Base-by-base conservation (phyloP, 2,329 filamentous ascomycete genomes). In the Trichoderma gracile region DNA sequence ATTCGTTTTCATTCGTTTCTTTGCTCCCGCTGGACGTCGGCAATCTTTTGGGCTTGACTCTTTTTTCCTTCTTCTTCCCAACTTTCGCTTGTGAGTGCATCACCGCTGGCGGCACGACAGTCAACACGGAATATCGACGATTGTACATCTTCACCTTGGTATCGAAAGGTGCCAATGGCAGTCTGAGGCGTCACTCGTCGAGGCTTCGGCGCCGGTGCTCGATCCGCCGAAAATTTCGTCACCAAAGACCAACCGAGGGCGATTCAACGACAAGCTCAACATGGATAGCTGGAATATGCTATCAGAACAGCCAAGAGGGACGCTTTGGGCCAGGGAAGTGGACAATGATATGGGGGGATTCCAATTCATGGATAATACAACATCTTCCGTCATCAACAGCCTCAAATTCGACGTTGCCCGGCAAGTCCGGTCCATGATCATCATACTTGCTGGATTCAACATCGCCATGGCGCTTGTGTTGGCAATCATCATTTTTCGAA, bases 391-490 rank as follows among this genome's bases (percentile, higher is more conserved):
- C 67, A 79, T 83, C 69, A 82, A 83, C 69, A 73, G 84, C 67
- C 78, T 86, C 68, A 79, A 77, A 65, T 83, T 85, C 67, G 79
- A 80, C 33, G 78, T 81, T 17, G 81, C 81, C 67, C 86, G 82
- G 70, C 87, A 85, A 40, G 79, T 87, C 70, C 80, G 86, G 68
- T 86, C 83, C 19, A 87, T 85, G 25, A 85, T 84, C 49, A 82
- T 88, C 63, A 85, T 88, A 66, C 78, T 89, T 62, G 82, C 86
- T 42, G 76, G 79, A 63, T 87, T 88, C 76, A 89, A 89, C 73
- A 79, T 84, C 23, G 72, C 86, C 59, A 83, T 83, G 19, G 85
- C 85, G 5, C 80, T 85, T 64, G 79, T 80, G 19, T 86, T 85
- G 7, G 82, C 83, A 10, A 68, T 79, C 27, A 84, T 84, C 27